Evolutionary conservation across 2,329 filamentous ascomycete species (phyloP).

Genomic region (Penicillium sp.): DNA sequence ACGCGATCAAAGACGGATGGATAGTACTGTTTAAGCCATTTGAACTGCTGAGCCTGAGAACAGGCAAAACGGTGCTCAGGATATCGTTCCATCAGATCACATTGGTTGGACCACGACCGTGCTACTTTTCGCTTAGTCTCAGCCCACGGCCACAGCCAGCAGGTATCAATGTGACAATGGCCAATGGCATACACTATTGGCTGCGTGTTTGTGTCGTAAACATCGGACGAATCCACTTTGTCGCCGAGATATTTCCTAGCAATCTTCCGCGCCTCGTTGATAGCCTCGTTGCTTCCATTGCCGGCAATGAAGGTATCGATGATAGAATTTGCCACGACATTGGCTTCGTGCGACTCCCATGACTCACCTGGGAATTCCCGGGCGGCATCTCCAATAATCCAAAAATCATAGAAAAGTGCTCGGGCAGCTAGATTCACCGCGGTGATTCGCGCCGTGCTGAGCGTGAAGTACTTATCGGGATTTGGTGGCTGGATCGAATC

Average conservation of each 20-base stretch:
- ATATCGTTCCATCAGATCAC: constrained; percentile 90
- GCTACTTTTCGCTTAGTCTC: constrained; percentile 97
- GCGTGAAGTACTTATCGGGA: constrained; percentile 75
- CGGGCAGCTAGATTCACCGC: constrained; percentile 84
- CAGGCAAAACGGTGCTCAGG: constrained; percentile 89
- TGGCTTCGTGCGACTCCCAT: constrained; percentile 83
- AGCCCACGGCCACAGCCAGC: constrained; percentile 98
- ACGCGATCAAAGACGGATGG: constrained; percentile 86
- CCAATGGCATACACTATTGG: constrained; percentile 85
- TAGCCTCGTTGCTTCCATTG: constrained; percentile 67
- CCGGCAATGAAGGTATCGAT: constrained; percentile 86
- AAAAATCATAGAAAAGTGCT: constrained; percentile 84
- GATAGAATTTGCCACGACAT: constrained; percentile 79
- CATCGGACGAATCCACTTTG: constrained; percentile 74
- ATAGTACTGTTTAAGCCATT: constrained; percentile 91
- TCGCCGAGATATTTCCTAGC: constrained; percentile 79
- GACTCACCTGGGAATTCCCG: constrained; percentile 85
- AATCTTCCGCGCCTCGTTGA: constrained; percentile 76
- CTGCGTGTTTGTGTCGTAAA: constrained; percentile 73
- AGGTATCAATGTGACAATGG: constrained; percentile 96
- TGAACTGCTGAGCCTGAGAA: constrained; percentile 95
- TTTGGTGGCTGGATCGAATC: constrained; percentile 85
- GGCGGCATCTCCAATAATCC: constrained; percentile 91
- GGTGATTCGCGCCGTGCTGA: constrained; percentile 78
- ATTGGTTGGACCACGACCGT: constrained; percentile 95